phyloP scores from a whole-genome alignment of 495 filamentous ascomycete species.

The Bathelium albidoporum region DNA sequence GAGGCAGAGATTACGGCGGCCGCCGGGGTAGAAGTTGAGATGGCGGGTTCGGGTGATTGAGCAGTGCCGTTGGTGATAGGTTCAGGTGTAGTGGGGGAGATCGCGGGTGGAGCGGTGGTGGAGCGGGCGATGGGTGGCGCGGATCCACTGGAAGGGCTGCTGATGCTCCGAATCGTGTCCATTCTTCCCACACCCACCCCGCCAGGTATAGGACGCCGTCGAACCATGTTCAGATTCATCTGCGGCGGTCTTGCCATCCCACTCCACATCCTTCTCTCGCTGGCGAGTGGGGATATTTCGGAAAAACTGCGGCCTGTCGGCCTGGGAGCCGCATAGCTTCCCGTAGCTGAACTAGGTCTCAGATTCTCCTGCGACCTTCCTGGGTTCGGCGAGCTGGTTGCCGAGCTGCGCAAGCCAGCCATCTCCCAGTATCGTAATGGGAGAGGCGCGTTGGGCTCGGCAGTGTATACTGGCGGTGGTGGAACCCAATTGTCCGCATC shows the following conservation, averaged over 20 bases:
- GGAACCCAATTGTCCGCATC: conserved; percentile 17
- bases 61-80: not conserved
- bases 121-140: not conserved
- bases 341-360: not conserved
- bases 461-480: conserved; percentile 20
- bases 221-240: not conserved
- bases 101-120: not conserved
- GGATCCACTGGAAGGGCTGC: not conserved
- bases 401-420: conserved; percentile 13
- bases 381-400: not conserved
- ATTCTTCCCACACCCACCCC: not conserved
- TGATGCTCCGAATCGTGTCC: conserved; percentile 3
- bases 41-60: not conserved
- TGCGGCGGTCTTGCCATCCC: not conserved
- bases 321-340: conserved; percentile 1
- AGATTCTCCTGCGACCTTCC: not conserved
- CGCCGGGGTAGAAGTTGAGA: not conserved
- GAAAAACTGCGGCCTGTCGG: not conserved
- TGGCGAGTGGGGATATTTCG: not conserved
- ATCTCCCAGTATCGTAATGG: conserved; percentile 20
- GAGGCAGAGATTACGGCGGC: not conserved
- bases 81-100: not conserved
- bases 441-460: conserved; percentile 22
- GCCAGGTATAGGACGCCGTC: not conserved
- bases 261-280: not conserved